Conservation (phyloP, 2,329 filamentous ascomycete genomes). For the Hypoxylon sp. region DNA sequence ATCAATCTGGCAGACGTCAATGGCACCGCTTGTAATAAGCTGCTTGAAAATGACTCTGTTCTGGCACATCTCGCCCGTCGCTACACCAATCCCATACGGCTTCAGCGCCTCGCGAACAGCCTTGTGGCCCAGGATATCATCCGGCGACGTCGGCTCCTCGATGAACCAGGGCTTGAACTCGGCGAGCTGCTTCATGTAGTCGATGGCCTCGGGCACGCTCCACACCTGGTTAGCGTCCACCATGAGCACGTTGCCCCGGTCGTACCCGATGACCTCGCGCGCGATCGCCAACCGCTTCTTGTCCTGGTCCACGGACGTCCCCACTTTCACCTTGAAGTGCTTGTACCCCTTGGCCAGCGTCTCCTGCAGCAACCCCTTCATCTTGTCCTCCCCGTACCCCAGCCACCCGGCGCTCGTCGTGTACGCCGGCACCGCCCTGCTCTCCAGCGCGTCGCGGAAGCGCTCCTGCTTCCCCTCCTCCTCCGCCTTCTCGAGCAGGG, state of each 20-base stretch:
- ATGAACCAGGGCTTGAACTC: conserved; percentile 95
- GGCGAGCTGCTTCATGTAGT: conserved; percentile 85
- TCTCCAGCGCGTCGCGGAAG: conserved; percentile 79
- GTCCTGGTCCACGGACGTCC: conserved; percentile 80
- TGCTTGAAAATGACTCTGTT: conserved; percentile 97
- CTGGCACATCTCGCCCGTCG: conserved; percentile 95
- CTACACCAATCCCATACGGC: conserved; percentile 83
- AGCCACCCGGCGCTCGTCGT: conserved; percentile 93
- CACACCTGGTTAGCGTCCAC: conserved; percentile 94
- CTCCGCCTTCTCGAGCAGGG: conserved; percentile 75
- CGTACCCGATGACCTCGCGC: conserved; percentile 84
- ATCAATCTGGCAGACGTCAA: conserved; percentile 91
- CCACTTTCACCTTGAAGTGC: conserved; percentile 95
- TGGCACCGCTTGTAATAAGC: conserved; percentile 82
- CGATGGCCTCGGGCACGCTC: conserved; percentile 90
- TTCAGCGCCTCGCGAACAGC: conserved; percentile 85
- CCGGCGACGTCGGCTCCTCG: conserved; percentile 91
- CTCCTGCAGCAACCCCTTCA: conserved; percentile 80
- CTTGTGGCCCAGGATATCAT: conserved; percentile 91
- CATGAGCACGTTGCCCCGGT: conserved; percentile 88
- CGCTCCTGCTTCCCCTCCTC: conserved; percentile 79
- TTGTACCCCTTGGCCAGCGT: conserved; percentile 82
- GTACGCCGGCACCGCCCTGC: conserved; percentile 87
- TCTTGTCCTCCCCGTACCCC: conserved; percentile 91
- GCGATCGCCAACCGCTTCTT: conserved; percentile 79